A percentile compares a stretch with the other conserved stretches of the same genome.
These are phyloP conservation scores for Fusarium poae DNA, from an alignment of 2,329 filamentous ascomycete genomes.

Conservation along the genomic window DNA sequence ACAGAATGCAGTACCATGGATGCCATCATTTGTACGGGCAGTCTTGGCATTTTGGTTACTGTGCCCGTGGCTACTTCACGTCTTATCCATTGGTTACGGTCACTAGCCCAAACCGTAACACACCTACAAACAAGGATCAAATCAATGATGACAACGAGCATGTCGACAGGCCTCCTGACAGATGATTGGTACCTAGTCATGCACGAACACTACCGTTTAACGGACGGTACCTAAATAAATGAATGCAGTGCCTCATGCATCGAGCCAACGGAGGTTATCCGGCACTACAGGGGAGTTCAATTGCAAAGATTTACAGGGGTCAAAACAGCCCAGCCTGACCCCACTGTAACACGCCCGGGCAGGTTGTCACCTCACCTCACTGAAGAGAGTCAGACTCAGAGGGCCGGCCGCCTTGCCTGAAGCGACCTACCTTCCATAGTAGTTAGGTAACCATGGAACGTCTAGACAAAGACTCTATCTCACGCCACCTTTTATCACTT, in stretches of 20 bases:
- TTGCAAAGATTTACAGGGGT: conserved; percentile 27
- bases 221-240: conserved; percentile 20
- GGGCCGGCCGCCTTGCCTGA: conserved; percentile 12
- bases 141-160: not conserved
- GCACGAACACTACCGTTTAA: conserved; percentile 32
- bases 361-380: conserved; percentile 10
- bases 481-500: conserved; percentile 8
- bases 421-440: too few species aligned
- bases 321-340: not conserved
- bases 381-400: conserved; percentile 3
- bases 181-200: conserved; percentile 8
- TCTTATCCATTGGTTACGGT: not conserved
- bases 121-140: not conserved
- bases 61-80: conserved; percentile 1
- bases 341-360: conserved; percentile 19
- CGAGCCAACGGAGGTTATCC: conserved; percentile 33
- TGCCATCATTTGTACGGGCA: conserved; percentile 5
- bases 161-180: conserved; percentile 3
- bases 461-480: not conserved
- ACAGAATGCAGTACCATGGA: conserved; percentile 2
- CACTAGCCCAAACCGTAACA: conserved; percentile 1
- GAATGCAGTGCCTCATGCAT: conserved; percentile 8
- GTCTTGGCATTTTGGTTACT: conserved; percentile 2
- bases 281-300: conserved; percentile 25
- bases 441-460: not conserved